A percentile compares a stretch with the other conserved stretches of the same genome.
These are phyloP conservation scores for Aotearoamyces nothofagi DNA, from an alignment of 2,329 filamentous ascomycete species.

Conservation along the genomic window DNA sequence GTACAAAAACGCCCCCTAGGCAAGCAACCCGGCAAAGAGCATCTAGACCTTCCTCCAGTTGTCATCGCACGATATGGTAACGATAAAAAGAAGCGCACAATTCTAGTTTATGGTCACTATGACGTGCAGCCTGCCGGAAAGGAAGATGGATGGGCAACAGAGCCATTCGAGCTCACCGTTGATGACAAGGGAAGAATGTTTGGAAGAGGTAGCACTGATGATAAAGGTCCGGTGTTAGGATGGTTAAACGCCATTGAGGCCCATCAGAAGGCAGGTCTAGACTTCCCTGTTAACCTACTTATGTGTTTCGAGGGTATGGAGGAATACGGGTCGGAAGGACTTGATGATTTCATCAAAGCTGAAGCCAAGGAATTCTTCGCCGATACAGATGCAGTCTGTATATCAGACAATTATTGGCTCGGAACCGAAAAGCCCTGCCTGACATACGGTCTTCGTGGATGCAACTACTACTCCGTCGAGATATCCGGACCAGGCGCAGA, in stretches of 20 bases:
- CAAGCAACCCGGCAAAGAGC: slow-evolving; percentile 81
- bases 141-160: slow-evolving; percentile 89
- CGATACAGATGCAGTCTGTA: slow-evolving; percentile 91
- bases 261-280: slow-evolving; percentile 85
- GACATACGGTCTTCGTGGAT: slow-evolving; percentile 91
- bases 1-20: slow-evolving; percentile 80
- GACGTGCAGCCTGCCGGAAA: slow-evolving; percentile 92
- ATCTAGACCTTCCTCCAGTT: slow-evolving; percentile 83
- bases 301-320: slow-evolving; percentile 99
- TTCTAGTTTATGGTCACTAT: slow-evolving; percentile 96
- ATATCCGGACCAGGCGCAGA: slow-evolving; percentile 85
- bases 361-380: slow-evolving; percentile 93
- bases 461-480: slow-evolving; percentile 94
- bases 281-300: slow-evolving; percentile 92
- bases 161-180: slow-evolving; percentile 79
- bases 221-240: slow-evolving; percentile 93
- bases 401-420: slow-evolving; percentile 99
- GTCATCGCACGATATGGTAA: slow-evolving; percentile 84
- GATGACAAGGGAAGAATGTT: slow-evolving; percentile 93
- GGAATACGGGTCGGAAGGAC: slow-evolving; percentile 91
- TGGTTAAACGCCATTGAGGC: slow-evolving; percentile 98
- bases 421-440: slow-evolving; percentile 97
- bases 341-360: slow-evolving; percentile 84
- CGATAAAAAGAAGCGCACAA: slow-evolving; percentile 85
- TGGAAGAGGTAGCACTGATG: slow-evolving; percentile 87